Conservation (phyloP, 768 basidiomycete species). For the Krasilnikovozyma curviuscula region DNA sequence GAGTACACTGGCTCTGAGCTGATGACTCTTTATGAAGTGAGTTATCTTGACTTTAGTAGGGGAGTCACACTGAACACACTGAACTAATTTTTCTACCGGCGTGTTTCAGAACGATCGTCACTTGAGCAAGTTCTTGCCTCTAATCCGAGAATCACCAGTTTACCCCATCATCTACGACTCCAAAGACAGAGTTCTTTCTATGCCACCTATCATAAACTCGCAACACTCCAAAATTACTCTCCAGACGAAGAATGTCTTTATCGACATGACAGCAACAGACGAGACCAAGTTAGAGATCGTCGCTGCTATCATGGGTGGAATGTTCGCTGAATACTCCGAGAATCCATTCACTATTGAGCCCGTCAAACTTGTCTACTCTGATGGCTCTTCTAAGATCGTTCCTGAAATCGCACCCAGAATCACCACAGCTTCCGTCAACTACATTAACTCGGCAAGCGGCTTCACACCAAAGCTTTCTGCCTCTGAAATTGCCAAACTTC, state of each 20-base stretch:
- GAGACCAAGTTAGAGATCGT: conserved; percentile 91
- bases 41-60: conserved; percentile 13
- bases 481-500: conserved; percentile 46
- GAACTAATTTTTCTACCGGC: not conserved
- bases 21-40: conserved; percentile 83
- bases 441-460: conserved; percentile 90
- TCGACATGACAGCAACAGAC: conserved; percentile 92
- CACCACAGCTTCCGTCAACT: conserved; percentile 60
- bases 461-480: conserved; percentile 40
- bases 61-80: not conserved
- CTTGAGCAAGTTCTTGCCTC: conserved; percentile 65
- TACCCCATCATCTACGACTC: conserved; percentile 96
- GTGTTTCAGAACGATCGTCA: conserved; percentile 65
- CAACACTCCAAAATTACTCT: conserved; percentile 92
- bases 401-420: conserved; percentile 60
- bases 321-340: conserved; percentile 93
- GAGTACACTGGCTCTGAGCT: conserved; percentile 71
- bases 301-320: conserved; percentile 79
- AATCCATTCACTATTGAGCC: conserved; percentile 89
- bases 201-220: conserved; percentile 97
- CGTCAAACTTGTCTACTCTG: conserved; percentile 59
- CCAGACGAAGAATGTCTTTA: conserved; percentile 82
- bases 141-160: conserved; percentile 84
- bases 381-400: conserved; percentile 53
- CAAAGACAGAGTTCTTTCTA: conserved; percentile 67